phyloP scores from a whole-genome alignment of 352 stramenopile genomes.

The Peronospora destructor region DNA sequence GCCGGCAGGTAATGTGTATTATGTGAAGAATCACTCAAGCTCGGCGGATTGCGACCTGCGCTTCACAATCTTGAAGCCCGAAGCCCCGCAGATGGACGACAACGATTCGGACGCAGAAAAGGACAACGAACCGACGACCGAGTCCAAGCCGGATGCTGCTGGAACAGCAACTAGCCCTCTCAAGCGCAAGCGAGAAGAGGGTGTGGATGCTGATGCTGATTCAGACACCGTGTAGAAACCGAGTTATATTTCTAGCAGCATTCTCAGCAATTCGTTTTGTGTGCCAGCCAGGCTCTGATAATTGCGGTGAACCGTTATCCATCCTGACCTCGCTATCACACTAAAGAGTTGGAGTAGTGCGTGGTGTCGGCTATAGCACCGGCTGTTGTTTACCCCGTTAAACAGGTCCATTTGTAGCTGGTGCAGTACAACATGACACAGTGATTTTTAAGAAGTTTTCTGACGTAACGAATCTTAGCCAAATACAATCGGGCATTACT shows the following conservation, averaged over 20 bases:
- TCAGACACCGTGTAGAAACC: constrained; percentile 20
- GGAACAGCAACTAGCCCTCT: constrained; percentile 11
- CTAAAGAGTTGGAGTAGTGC: constrained; percentile 12
- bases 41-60: constrained; percentile 83
- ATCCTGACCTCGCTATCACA: constrained; percentile 14
- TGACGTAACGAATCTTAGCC: too few species aligned
- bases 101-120: constrained; percentile 23
- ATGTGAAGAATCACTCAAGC: constrained; percentile 93
- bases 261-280: constrained; percentile 11
- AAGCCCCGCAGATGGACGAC: constrained; percentile 21
- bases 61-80: constrained; percentile 92
- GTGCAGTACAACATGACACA: background rate
- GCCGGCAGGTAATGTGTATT: constrained; percentile 93
- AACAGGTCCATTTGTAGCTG: background rate
- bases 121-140: constrained; percentile 5
- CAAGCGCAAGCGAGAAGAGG: constrained; percentile 29
- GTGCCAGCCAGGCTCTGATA: background rate
- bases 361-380: constrained; percentile 5
- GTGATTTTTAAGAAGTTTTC: background rate
- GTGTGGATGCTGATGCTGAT: constrained; percentile 10
- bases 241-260: constrained; percentile 1
- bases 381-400: constrained; percentile 3
- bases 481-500: background rate
- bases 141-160: constrained; percentile 9
- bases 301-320: background rate